Conservation (phyloP, 73 alveolate species). For the Paramecium tetraurelia region DNA sequence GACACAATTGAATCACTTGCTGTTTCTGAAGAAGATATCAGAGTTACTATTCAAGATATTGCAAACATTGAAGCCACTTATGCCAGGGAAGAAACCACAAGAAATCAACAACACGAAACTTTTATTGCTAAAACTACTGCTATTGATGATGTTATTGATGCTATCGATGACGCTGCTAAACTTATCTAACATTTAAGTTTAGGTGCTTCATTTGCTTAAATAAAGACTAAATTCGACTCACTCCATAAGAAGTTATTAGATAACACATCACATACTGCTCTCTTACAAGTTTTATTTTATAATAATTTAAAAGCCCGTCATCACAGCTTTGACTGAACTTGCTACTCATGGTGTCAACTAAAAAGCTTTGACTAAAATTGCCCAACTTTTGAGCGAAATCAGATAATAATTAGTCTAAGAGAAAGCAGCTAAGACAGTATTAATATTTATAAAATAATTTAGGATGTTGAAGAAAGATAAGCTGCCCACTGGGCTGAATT, state of each 20-base stretch:
- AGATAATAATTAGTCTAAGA: conserved; percentile 20
- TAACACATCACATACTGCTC: conserved; percentile 16
- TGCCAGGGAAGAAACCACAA: background rate
- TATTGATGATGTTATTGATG: background rate
- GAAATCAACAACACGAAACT: background rate
- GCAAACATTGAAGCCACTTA: background rate
- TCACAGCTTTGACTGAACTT: background rate
- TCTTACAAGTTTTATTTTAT: background rate
- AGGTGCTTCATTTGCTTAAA: conserved; percentile 31
- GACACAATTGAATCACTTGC: conserved; percentile 27
- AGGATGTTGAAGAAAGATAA: background rate
- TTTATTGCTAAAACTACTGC: background rate
- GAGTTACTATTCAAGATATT: background rate
- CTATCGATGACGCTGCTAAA: conserved; percentile 29
- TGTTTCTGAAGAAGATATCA: conserved; percentile 17
- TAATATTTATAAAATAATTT: background rate
- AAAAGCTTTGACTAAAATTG: conserved; percentile 1
- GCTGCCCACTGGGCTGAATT: background rate
- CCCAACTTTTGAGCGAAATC: background rate
- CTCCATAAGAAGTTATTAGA: conserved; percentile 40
- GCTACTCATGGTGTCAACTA: background rate
- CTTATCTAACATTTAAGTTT: conserved; percentile 34
- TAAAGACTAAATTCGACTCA: conserved; percentile 19
- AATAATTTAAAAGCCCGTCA: background rate
- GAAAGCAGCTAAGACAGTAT: background rate